phyloP scores from a whole-genome alignment of 495 filamentous ascomycete genomes.

The Cetradonia linearis region DNA sequence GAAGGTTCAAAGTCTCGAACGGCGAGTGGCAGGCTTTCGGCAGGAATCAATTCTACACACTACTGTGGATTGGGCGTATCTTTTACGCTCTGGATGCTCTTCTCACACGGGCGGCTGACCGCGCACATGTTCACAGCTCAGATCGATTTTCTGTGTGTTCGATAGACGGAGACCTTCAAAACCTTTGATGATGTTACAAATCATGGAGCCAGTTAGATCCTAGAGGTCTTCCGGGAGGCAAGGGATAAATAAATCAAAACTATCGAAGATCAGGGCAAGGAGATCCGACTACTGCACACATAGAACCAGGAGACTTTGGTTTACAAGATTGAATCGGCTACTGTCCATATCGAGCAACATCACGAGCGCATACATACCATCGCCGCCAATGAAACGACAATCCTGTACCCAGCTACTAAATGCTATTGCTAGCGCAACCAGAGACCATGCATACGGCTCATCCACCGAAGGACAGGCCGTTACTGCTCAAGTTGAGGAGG shows the following conservation, averaged over 20 bases:
- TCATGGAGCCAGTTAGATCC: background rate
- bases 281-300: background rate
- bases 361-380: background rate
- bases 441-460: background rate
- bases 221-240: background rate
- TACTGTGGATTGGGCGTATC: background rate
- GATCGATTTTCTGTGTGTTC: background rate
- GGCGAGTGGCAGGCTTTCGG: constrained; percentile 3
- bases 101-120: background rate
- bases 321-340: background rate
- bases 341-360: background rate
- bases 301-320: background rate
- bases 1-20: background rate
- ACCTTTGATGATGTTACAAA: constrained; percentile 5
- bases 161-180: background rate
- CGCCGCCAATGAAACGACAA: background rate
- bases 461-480: background rate
- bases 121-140: background rate
- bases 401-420: background rate
- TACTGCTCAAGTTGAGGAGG: background rate
- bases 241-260: background rate
- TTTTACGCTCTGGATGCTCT: background rate
- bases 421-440: background rate
- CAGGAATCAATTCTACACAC: background rate
- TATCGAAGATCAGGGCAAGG: background rate